Evolutionary conservation across 768 basidiomycete species (phyloP).

Genomic region (Gymnopilus dilepis): DNA sequence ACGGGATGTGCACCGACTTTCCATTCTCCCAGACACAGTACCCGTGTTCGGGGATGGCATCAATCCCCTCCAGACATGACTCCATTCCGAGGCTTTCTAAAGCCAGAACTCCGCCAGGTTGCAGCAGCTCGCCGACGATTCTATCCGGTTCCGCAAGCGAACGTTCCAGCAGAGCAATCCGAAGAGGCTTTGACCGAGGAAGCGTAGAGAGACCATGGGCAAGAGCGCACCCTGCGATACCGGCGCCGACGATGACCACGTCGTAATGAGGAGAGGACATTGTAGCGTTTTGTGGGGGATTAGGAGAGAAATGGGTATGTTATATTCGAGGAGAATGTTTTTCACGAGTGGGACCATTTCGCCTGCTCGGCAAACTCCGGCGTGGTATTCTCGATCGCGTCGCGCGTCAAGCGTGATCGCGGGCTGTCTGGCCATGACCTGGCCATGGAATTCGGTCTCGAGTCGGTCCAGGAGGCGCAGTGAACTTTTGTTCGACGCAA

Average conservation of each 20-base stretch:
- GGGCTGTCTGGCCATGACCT: conserved; percentile 1
- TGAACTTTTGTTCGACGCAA: neutral
- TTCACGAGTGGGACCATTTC: conserved; percentile 21
- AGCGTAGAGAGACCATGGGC: conserved; percentile 81
- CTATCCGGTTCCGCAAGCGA: conserved; percentile 93
- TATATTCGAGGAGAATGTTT: conserved; percentile 9
- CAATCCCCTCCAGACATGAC: conserved; percentile 82
- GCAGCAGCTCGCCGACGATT: conserved; percentile 96
- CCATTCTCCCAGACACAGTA: conserved; percentile 81
- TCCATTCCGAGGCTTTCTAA: conserved; percentile 80
- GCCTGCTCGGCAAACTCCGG: conserved; percentile 16
- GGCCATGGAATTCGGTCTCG: neutral
- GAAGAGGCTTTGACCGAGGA: conserved; percentile 60
- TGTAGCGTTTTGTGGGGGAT: neutral
- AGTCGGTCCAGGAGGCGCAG: neutral
- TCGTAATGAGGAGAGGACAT: conserved; percentile 52
- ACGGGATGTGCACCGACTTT: conserved; percentile 85
- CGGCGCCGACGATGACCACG: conserved; percentile 90
- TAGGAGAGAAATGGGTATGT: neutral
- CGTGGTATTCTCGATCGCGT: conserved; percentile 14
- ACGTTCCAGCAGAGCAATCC: conserved; percentile 87
- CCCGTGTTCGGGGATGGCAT: conserved; percentile 80
- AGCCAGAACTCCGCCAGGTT: conserved; percentile 87
- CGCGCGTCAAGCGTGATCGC: conserved; percentile 1
- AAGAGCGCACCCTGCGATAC: conserved; percentile 86